Conservation (phyloP, 257 asterid species). For the Fraxinus anomala region DNA sequence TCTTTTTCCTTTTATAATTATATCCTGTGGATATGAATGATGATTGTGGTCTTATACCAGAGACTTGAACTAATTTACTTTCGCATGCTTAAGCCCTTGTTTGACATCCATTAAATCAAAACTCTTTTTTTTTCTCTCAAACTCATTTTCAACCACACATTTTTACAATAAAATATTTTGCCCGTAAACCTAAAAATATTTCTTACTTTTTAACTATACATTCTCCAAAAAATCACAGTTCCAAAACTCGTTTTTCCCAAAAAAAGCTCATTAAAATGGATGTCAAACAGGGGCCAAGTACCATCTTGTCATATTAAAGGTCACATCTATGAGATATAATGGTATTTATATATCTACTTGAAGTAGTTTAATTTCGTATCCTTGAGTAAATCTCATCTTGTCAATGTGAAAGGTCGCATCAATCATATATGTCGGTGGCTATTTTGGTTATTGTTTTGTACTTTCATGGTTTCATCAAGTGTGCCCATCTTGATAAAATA, state of each 20-base stretch:
- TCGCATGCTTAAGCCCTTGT: background rate
- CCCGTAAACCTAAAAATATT: no score
- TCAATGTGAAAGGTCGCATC: background rate
- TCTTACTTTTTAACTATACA: no score
- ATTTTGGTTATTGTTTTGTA: background rate
- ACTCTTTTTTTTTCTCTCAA: no score
- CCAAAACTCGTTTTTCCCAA: no score
- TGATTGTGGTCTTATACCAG: background rate
- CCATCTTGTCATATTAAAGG: conserved; percentile 20
- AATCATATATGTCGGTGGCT: background rate
- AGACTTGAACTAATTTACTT: background rate
- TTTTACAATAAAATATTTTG: no score
- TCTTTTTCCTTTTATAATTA: background rate
- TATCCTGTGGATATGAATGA: background rate
- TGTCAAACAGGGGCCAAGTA: background rate
- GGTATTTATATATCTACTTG: background rate
- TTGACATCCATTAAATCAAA: no score
- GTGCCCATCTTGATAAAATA: background rate
- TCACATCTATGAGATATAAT: background rate
- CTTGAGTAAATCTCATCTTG: background rate
- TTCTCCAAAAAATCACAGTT: no score
- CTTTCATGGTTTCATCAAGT: background rate
- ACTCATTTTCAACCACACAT: no score
- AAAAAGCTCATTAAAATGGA: no score
- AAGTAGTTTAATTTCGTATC: background rate